Evolutionary conservation across 225 moss, liverwort and hornwort genomes (phyloP).

Genomic region (Pseudoscleropodium purum): DNA sequence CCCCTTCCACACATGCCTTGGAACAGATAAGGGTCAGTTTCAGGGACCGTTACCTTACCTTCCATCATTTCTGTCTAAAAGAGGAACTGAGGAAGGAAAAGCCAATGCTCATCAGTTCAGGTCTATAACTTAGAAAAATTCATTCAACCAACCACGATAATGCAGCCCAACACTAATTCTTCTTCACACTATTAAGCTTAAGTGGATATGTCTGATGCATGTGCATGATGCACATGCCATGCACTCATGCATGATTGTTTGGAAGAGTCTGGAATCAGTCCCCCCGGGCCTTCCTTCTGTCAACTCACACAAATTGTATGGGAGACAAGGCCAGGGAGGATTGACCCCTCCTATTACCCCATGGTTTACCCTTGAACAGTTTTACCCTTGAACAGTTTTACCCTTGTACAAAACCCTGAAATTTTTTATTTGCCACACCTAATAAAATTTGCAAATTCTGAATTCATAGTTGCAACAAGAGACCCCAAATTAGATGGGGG

Average conservation of each 20-base stretch:
- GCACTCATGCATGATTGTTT: not conserved
- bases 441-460: no score
- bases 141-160: no score
- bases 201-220: not conserved
- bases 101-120: not conserved
- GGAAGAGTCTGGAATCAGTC: not conserved
- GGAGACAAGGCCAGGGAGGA: no score
- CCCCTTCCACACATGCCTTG: not conserved
- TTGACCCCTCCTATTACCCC: no score
- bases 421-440: no score
- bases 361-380: no score
- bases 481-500: no score
- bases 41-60: not conserved
- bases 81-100: not conserved
- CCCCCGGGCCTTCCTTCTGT: not conserved
- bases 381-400: no score
- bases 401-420: no score
- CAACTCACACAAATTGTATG: not conserved
- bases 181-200: not conserved
- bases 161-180: not conserved
- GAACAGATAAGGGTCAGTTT: not conserved
- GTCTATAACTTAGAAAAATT: not conserved
- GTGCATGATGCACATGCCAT: not conserved
- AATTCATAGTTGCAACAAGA: no score
- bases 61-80: not conserved